Evolutionary conservation across 2,329 filamentous ascomycete species (phyloP).

Genomic region (Xylaria sp.): DNA sequence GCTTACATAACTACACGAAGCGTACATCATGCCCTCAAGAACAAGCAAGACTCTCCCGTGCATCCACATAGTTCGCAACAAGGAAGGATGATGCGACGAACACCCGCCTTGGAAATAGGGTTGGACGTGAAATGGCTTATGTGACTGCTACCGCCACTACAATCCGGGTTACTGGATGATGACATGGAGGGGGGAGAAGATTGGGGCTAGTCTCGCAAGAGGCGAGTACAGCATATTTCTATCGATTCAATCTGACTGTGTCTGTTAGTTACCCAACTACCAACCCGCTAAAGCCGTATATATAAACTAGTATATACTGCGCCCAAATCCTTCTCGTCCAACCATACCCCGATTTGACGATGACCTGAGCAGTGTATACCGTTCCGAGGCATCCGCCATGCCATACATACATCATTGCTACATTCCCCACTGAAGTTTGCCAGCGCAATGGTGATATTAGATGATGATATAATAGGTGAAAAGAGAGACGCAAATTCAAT

Average conservation of each 20-base stretch:
- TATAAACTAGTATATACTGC: background rate
- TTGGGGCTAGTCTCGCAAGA: background rate
- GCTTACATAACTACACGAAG: background rate
- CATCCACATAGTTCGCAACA: background rate
- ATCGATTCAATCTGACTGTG: slow-evolving; percentile 11
- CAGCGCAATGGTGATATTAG: background rate
- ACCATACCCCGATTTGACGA: slow-evolving; percentile 1
- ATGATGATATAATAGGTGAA: background rate
- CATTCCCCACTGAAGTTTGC: background rate
- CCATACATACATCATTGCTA: background rate
- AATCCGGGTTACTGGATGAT: slow-evolving; percentile 8
- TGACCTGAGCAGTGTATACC: background rate
- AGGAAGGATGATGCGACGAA: background rate
- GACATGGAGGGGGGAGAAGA: slow-evolving; percentile 16
- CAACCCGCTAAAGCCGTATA: background rate
- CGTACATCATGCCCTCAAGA: background rate
- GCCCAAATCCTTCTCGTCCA: background rate
- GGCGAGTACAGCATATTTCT: slow-evolving; percentile 2
- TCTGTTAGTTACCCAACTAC: background rate
- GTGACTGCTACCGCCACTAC: background rate
- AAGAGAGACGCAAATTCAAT: background rate
- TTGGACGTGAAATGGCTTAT: background rate
- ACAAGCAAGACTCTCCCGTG: background rate
- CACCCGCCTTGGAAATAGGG: background rate
- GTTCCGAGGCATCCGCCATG: slow-evolving; percentile 2